Evolutionary conservation across 139 green algal species (phyloP).

Genomic region (Chlamydomonas sp.): DNA sequence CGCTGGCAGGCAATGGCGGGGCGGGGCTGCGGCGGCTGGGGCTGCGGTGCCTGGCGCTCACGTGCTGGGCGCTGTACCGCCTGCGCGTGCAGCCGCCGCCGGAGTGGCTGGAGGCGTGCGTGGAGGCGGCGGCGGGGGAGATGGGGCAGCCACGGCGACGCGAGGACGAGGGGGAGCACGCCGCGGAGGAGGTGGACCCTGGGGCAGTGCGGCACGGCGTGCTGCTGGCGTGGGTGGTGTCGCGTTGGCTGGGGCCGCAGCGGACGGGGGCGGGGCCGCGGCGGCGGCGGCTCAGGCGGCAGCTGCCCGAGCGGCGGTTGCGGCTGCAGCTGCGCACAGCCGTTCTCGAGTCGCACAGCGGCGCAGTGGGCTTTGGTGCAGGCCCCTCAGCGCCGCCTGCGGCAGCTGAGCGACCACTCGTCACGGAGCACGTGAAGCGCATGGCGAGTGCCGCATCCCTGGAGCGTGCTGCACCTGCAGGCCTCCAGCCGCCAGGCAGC

Average conservation of each 20-base stretch:
- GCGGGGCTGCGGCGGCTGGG: not conserved
- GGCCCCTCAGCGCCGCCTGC: not conserved
- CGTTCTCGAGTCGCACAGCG: not conserved
- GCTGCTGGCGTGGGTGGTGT: slow-evolving; percentile 21
- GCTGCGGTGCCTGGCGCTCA: not conserved
- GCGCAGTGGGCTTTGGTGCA: not conserved
- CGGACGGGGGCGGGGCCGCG: too few species aligned
- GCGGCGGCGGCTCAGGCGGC: not conserved
- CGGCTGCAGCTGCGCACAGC: not conserved
- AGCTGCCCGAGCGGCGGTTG: not conserved
- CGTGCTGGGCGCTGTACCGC: slow-evolving; percentile 11
- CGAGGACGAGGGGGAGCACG: not conserved
- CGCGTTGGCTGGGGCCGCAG: slow-evolving; percentile 7
- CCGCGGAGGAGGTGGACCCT: not conserved
- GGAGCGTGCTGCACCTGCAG: not conserved
- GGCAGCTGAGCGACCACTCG: not conserved
- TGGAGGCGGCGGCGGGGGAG: not conserved
- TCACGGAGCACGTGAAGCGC: not conserved
- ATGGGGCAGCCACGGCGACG: not conserved
- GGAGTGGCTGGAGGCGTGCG: slow-evolving; percentile 8
- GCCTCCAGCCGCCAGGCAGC: too few species aligned
- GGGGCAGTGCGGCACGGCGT: not conserved
- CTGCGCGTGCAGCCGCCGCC: slow-evolving; percentile 20
- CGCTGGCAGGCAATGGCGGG: not conserved
- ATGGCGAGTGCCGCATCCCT: not conserved